phyloP scores from a whole-genome alignment of 257 asterid species.

The Ocimum tenuiflorum region DNA sequence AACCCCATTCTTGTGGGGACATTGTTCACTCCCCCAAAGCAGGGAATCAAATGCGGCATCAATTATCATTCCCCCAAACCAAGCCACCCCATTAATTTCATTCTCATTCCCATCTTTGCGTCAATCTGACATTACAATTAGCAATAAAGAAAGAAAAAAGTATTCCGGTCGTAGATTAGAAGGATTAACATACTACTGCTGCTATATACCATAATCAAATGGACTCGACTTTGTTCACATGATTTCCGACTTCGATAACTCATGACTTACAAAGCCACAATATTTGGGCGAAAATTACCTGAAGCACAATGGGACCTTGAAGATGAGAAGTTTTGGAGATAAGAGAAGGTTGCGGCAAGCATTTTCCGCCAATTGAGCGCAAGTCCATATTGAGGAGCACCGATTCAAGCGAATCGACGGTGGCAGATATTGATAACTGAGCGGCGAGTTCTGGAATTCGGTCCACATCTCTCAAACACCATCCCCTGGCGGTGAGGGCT shows the following conservation, averaged over 20 bases:
- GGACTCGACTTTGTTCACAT: neutral
- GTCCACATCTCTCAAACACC: conserved; percentile 49
- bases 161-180: neutral
- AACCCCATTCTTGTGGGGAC: neutral
- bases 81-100: neutral
- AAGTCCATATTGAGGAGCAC: conserved; percentile 61
- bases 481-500: conserved; percentile 55
- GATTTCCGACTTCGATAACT: neutral
- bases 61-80: neutral
- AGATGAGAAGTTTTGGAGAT: conserved; percentile 49
- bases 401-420: conserved; percentile 56
- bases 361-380: conserved; percentile 66
- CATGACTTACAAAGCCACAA: neutral
- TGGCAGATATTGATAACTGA: conserved; percentile 29
- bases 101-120: neutral
- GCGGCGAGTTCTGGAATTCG: conserved; percentile 33
- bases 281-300: conserved; percentile 32
- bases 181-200: neutral
- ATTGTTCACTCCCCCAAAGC: neutral
- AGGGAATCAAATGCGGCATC: neutral
- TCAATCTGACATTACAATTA: neutral
- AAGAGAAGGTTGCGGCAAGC: conserved; percentile 55
- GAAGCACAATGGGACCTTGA: conserved; percentile 64
- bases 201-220: neutral
- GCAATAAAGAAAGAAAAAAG: neutral